Evolutionary conservation across 345 rosid species (phyloP), one percentile per base, ranked within the genome.

Genomic region (Eucalyptus globulus): DNA sequence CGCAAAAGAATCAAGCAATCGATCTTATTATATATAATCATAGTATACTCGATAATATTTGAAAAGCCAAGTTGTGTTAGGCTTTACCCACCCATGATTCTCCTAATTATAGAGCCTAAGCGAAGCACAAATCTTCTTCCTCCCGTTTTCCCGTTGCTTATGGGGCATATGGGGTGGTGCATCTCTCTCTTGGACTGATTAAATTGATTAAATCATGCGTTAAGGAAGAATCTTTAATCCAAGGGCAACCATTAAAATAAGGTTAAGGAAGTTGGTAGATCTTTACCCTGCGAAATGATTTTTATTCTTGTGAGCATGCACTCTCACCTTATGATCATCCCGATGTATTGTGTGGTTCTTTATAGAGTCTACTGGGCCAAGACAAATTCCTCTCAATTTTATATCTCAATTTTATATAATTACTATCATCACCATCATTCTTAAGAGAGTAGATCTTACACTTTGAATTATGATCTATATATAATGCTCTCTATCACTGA

Each of bases 201-300:
- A 89, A 92, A 80, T 22, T 44, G 22, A 34, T 69, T 69, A 34
- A 34, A 69, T 34, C 24, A 69, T 69, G 44, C 34, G 26, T 34
- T 34, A 69, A 17, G 13, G 80, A 34, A 34, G 44, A 69, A 31
- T 69, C 80, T 34, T 69, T 69, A 34, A 69, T 69, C 80, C 44
- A 34, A 34, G 80, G 7, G 21, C 80, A 69, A 34, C 24, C 80
- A 69, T 34, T 69, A 17, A 34, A 69, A 44, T 44, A 44, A 58
- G 49, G 22, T 12, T 40, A 37, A 19, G 29, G 49, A 40, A 80
- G 67, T 65, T 87, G 88, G 90, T 91, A 90, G 90, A 87, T 88
- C 88, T 83, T 56, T 90, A 60, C 91, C 92, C 91, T 90, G 89
- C 91, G 87, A 90, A 90, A 88, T 91, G 86, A 88, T 92, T 91